Conservation (phyloP, 2,329 filamentous ascomycete genomes). For the Aureobasidium lini region DNA sequence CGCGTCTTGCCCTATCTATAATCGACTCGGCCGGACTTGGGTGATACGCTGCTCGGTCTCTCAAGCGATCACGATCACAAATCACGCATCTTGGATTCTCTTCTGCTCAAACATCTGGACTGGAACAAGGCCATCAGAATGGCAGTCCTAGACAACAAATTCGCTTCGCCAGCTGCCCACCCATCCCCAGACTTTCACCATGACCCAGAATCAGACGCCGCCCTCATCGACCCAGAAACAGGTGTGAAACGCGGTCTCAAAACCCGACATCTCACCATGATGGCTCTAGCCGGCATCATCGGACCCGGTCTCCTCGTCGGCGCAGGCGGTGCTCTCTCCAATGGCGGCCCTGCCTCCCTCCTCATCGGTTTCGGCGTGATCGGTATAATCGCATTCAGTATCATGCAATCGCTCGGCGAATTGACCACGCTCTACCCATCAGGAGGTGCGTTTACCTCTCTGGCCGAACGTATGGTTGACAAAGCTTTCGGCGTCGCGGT, state of each 20-base stretch:
- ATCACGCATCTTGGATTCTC: neutral
- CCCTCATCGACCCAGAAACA: slow-evolving; percentile 49
- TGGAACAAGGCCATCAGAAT: neutral
- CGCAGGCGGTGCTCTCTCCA: slow-evolving; percentile 59
- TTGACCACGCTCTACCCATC: slow-evolving; percentile 66
- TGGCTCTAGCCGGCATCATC: slow-evolving; percentile 44
- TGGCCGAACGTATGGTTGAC: slow-evolving; percentile 64
- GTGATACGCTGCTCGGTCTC: neutral
- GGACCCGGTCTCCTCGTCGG: slow-evolving; percentile 68
- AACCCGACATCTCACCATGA: slow-evolving; percentile 58
- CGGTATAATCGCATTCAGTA: slow-evolving; percentile 57
- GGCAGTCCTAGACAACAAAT: neutral
- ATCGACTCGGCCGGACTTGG: too few relatives aligned
- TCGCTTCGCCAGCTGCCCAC: neutral
- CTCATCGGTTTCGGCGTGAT: slow-evolving; percentile 68
- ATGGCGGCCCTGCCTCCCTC: slow-evolving; percentile 62
- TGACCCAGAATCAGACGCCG: slow-evolving; percentile 4
- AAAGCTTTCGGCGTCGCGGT: slow-evolving; percentile 61
- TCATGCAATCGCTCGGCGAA: slow-evolving; percentile 69
- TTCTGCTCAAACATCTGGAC: too few relatives aligned
- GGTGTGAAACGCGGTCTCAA: slow-evolving; percentile 64
- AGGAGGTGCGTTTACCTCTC: slow-evolving; percentile 62
- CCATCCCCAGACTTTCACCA: neutral
- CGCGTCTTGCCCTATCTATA: too few relatives aligned
- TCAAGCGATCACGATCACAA: too few relatives aligned